These are phyloP conservation scores for Lachnellula arida DNA, from an alignment of 2,329 filamentous ascomycete genomes.

Conservation along the genomic window DNA sequence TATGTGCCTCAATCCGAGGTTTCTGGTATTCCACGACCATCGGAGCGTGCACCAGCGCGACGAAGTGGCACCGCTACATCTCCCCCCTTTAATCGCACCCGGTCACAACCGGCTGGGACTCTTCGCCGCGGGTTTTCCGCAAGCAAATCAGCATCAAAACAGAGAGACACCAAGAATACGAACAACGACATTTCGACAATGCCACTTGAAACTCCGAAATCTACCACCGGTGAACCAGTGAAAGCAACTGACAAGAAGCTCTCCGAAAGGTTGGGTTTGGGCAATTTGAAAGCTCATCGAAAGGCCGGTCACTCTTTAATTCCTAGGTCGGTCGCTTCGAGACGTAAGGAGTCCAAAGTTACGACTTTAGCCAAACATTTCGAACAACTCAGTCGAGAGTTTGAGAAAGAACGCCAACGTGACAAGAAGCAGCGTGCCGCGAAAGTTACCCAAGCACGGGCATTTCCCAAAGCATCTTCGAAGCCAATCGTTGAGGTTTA, in stretches of 20 bases:
- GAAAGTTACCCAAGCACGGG: slow-evolving; percentile 68
- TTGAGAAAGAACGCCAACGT: slow-evolving; percentile 77
- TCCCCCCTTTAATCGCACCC: slow-evolving; percentile 30
- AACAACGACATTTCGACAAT: slow-evolving; percentile 11
- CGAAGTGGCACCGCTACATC: slow-evolving; percentile 24
- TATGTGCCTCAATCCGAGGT: slow-evolving; percentile 16
- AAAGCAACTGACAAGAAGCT: slow-evolving; percentile 61
- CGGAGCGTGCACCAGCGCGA: slow-evolving; percentile 24
- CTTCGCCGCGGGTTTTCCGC: slow-evolving; percentile 25
- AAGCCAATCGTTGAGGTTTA: slow-evolving; percentile 96
- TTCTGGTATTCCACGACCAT: slow-evolving; percentile 30
- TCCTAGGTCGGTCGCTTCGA: slow-evolving; percentile 72
- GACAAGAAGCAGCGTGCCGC: slow-evolving; percentile 79
- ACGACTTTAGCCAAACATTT: slow-evolving; percentile 93
- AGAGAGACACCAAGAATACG: slow-evolving; percentile 17
- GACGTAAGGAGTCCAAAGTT: slow-evolving; percentile 71
- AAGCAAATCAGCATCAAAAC: slow-evolving; percentile 19
- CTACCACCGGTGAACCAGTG: slow-evolving; percentile 24
- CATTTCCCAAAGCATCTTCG: slow-evolving; percentile 86
- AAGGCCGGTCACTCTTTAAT: slow-evolving; percentile 70
- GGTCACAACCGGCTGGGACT: slow-evolving; percentile 32
- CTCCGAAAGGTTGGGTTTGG: slow-evolving; percentile 65
- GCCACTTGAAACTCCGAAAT: slow-evolving; percentile 22
- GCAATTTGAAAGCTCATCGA: slow-evolving; percentile 55
- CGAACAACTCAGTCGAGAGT: slow-evolving; percentile 92